A percentile compares a stretch with the other conserved stretches of the same genome.
Evolutionary conservation across 2,329 filamentous ascomycete genomes (phyloP).

Genomic region (Teratosphaeria destructans): DNA sequence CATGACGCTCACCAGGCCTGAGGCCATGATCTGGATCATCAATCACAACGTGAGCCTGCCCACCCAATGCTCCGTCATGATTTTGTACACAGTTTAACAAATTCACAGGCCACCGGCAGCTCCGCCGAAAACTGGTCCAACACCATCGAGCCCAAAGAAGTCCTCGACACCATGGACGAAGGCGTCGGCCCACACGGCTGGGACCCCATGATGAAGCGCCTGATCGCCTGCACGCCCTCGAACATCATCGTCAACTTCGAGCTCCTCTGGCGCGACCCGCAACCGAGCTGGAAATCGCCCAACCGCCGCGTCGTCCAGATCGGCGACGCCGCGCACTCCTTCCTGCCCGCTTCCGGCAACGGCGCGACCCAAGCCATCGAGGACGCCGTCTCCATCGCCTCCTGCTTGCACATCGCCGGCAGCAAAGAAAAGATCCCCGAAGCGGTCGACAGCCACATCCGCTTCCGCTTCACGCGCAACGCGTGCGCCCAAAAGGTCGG

Average conservation of each 20-base stretch:
- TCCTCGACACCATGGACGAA: constrained; percentile 35
- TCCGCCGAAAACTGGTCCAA: constrained; percentile 39
- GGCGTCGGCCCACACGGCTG: constrained; percentile 34
- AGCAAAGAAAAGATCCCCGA: constrained; percentile 30
- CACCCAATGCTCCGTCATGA: background rate
- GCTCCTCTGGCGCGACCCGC: constrained; percentile 36
- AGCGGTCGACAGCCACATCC: constrained; percentile 10
- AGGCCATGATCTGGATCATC: constrained; percentile 42
- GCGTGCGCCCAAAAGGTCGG: constrained; percentile 40
- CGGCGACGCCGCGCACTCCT: constrained; percentile 45
- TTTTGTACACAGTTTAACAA: background rate
- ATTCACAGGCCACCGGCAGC: constrained; percentile 29
- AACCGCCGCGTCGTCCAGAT: constrained; percentile 34
- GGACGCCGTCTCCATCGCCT: constrained; percentile 39
- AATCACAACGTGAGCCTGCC: constrained; percentile 31
- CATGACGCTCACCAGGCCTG: constrained; percentile 34
- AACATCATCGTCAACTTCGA: constrained; percentile 41
- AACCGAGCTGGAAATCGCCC: constrained; percentile 9
- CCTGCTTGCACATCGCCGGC: constrained; percentile 33
- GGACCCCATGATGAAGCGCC: constrained; percentile 36
- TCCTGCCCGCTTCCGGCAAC: constrained; percentile 44
- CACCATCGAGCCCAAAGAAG: constrained; percentile 36
- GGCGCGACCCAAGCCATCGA: constrained; percentile 46
- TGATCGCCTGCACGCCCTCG: constrained; percentile 33
- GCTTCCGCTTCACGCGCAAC: constrained; percentile 34